Percentiles rank a stretch among this genome's conserved stretches.
Evolutionary conservation across 108 stramenopile species (phyloP).

Genomic region (Pseudonitzschia multiseries): DNA sequence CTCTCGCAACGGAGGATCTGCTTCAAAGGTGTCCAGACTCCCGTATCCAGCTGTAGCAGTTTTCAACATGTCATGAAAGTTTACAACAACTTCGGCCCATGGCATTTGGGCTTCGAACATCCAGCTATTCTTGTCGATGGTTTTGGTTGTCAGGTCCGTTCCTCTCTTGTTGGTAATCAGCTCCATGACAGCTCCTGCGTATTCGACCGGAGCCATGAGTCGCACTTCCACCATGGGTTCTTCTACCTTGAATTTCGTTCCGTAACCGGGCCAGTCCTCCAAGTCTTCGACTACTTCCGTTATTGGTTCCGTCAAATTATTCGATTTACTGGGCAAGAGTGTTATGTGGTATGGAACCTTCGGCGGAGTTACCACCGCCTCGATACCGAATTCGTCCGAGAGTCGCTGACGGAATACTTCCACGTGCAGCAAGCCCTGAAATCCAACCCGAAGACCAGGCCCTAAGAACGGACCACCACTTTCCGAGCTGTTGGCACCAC

Average conservation of each 20-base stretch:
- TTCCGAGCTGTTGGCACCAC: slow-evolving; percentile 42
- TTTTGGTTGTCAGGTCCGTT: slow-evolving; percentile 59
- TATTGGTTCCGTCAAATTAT: slow-evolving; percentile 74
- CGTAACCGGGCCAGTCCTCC: slow-evolving; percentile 63
- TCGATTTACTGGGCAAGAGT: slow-evolving; percentile 80
- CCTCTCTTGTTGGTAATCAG: slow-evolving; percentile 80
- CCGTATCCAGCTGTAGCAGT: slow-evolving; percentile 79
- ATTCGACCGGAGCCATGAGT: slow-evolving; percentile 79
- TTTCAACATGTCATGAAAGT: slow-evolving; percentile 86
- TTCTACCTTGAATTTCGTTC: slow-evolving; percentile 71
- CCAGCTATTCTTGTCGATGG: slow-evolving; percentile 85
- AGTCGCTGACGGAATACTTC: slow-evolving; percentile 97
- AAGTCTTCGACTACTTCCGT: slow-evolving; percentile 85
- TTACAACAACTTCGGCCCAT: slow-evolving; percentile 82
- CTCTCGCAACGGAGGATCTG: slow-evolving; percentile 63
- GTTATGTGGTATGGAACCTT: slow-evolving; percentile 92
- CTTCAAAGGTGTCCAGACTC: slow-evolving; percentile 70
- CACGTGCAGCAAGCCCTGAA: slow-evolving; percentile 96
- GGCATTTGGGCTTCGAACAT: slow-evolving; percentile 82
- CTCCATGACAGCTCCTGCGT: slow-evolving; percentile 87
- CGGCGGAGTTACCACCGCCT: slow-evolving; percentile 96
- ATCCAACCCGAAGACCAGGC: slow-evolving; percentile 92
- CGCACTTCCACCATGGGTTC: slow-evolving; percentile 83
- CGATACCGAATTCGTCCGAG: slow-evolving; percentile 93
- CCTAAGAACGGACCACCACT: slow-evolving; percentile 88